These are phyloP conservation scores for Spongispora temasekensis DNA, from an alignment of 1,284 basidiomycete species.

Conservation along the genomic window DNA sequence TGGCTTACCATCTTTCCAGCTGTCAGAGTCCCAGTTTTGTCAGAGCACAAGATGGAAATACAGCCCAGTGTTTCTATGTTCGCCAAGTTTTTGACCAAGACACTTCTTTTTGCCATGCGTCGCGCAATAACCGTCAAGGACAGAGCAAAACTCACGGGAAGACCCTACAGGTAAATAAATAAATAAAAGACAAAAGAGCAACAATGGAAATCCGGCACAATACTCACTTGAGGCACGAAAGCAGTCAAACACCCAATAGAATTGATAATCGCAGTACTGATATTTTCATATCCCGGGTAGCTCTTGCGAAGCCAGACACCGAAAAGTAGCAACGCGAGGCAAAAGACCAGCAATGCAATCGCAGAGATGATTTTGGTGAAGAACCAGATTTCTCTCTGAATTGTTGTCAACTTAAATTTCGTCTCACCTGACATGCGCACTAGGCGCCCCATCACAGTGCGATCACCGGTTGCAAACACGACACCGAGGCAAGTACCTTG, in stretches of 20 bases:
- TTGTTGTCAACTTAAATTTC: constrained; percentile 50
- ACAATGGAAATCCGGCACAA: too few species aligned
- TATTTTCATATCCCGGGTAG: constrained; percentile 40
- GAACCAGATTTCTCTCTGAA: constrained; percentile 49
- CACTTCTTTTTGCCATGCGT: constrained; percentile 50
- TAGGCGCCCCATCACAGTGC: constrained; percentile 59
- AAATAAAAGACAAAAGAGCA: too few species aligned
- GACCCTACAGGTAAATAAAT: constrained; percentile 34
- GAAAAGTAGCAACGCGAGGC: constrained; percentile 44
- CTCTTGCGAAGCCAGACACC: constrained; percentile 44
- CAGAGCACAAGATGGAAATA: constrained; percentile 58
- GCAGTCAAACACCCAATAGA: constrained; percentile 50
- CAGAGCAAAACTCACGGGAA: constrained; percentile 50
- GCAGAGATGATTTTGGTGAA: constrained; percentile 49
- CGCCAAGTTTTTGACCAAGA: constrained; percentile 59
- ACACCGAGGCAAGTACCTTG: constrained; percentile 58
- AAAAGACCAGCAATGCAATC: constrained; percentile 42
- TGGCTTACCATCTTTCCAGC: constrained; percentile 39
- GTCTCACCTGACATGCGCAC: constrained; percentile 52
- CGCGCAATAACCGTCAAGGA: constrained; percentile 52
- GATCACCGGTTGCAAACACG: constrained; percentile 59
- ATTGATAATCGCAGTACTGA: constrained; percentile 44
- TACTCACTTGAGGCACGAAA: constrained; percentile 45
- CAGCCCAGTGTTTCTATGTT: constrained; percentile 62
- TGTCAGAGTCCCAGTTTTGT: constrained; percentile 53